Conservation (phyloP, 352 stramenopile species). For the Saprolegnia parasitica region DNA sequence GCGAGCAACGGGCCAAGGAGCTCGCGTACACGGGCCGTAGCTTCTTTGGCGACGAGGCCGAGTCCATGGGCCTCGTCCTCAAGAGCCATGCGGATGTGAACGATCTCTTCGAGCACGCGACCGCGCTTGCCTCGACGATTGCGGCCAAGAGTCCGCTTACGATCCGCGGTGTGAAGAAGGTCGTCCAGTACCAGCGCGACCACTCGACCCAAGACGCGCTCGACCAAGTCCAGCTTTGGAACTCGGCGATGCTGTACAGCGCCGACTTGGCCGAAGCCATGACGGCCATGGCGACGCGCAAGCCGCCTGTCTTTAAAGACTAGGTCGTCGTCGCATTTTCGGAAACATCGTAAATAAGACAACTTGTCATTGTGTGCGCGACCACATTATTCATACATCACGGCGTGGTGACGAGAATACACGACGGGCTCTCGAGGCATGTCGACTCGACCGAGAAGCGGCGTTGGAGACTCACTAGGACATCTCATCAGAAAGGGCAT, state of each 20-base stretch:
- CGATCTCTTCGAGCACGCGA: constrained; percentile 52
- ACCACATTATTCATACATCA: neutral
- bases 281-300: constrained; percentile 31
- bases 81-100: constrained; percentile 59
- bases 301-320: constrained; percentile 15
- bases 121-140: constrained; percentile 53
- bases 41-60: constrained; percentile 72
- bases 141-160: constrained; percentile 82
- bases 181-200: constrained; percentile 82
- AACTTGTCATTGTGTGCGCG: no score
- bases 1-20: constrained; percentile 80
- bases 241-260: constrained; percentile 78
- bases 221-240: constrained; percentile 77
- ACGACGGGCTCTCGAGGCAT: neutral
- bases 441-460: neutral
- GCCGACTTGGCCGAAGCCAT: constrained; percentile 78
- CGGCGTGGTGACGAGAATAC: no score
- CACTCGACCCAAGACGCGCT: constrained; percentile 76
- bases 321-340: neutral
- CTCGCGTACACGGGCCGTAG: constrained; percentile 78
- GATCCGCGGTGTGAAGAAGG: constrained; percentile 83
- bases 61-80: constrained; percentile 70
- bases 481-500: no score
- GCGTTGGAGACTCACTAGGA: neutral
- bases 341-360: no score